A percentile compares a stretch with the other conserved stretches of the same genome.
phyloP scores from a whole-genome alignment of 768 basidiomycete species.

The Lentinus brumalis region DNA sequence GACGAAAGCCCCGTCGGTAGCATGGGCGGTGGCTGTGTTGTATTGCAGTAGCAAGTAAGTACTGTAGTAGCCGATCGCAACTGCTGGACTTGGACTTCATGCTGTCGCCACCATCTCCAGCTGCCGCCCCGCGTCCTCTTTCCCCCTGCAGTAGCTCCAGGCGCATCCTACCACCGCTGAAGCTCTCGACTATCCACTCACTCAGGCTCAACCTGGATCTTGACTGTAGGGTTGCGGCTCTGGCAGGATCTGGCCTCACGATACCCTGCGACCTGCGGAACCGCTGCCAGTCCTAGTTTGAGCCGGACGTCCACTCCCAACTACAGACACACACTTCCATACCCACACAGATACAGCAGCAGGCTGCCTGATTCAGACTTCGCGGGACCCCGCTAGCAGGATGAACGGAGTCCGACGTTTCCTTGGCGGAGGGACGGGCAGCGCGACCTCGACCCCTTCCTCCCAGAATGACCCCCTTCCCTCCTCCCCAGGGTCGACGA shows the following conservation, averaged over 20 bases:
- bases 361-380: constrained; percentile 10
- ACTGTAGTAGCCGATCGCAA: constrained; percentile 7
- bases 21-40: background rate
- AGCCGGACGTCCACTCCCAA: constrained; percentile 2
- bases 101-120: constrained; percentile 3
- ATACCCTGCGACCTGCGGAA: constrained; percentile 1
- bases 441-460: constrained; percentile 13
- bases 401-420: constrained; percentile 79
- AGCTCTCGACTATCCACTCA: background rate
- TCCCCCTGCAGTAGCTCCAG: constrained; percentile 2
- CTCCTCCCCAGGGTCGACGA: constrained; percentile 19
- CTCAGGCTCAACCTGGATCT: background rate
- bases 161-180: background rate
- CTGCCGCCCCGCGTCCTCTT: background rate
- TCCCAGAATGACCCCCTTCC: constrained; percentile 16
- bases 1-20: too few relatives aligned
- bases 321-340: background rate
- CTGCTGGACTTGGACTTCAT: constrained; percentile 6
- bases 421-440: constrained; percentile 45
- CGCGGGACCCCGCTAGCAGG: constrained; percentile 2
- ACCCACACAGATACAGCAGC: constrained; percentile 11
- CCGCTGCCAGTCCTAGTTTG: background rate
- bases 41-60: constrained; percentile 3
- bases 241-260: constrained; percentile 13
- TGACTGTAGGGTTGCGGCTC: constrained; percentile 2